Evolutionary conservation across 129 eudicot species (phyloP).

Genomic region (Helianthus tuberosus): DNA sequence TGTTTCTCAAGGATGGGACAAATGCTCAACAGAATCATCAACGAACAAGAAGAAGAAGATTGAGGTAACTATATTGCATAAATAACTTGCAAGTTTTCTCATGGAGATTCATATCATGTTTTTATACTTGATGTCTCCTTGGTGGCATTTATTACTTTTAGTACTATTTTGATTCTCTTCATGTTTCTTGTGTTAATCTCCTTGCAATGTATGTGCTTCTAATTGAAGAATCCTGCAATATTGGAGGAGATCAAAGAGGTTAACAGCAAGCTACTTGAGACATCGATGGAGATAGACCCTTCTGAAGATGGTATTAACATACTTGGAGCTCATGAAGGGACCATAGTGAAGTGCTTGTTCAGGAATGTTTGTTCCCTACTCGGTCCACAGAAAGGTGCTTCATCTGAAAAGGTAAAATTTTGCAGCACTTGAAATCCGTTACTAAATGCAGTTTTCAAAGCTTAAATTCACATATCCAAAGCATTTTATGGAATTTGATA

Average conservation of each 20-base stretch:
- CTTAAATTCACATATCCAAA: not conserved
- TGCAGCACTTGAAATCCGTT: not conserved
- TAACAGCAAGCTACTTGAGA: constrained; percentile 39
- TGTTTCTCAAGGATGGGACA: constrained; percentile 2
- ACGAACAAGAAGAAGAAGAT: constrained; percentile 17
- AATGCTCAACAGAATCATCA: not conserved
- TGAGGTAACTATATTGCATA: constrained; percentile 17
- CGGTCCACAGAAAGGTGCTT: not conserved
- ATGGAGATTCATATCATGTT: constrained; percentile 2
- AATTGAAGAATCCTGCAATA: constrained; percentile 25
- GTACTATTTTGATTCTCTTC: not conserved
- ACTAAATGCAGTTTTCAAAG: not conserved
- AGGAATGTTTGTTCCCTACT: constrained; percentile 24
- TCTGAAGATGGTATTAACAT: not conserved
- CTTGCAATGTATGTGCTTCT: not conserved
- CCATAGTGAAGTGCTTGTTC: constrained; percentile 33
- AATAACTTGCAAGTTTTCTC: not conserved
- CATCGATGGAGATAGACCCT: constrained; percentile 20
- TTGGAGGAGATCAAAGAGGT: constrained; percentile 39
- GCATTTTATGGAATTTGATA: not conserved
- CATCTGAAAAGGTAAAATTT: constrained; percentile 25
- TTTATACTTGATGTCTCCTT: not conserved
- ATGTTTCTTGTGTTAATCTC: constrained; percentile 4
- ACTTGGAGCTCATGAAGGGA: constrained; percentile 27
- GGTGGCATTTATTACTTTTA: not conserved